A percentile compares a stretch with the other conserved stretches of the same genome.
Conservation (phyloP, 768 basidiomycete genomes). For the Porphyrellus cyaneotinctus region DNA sequence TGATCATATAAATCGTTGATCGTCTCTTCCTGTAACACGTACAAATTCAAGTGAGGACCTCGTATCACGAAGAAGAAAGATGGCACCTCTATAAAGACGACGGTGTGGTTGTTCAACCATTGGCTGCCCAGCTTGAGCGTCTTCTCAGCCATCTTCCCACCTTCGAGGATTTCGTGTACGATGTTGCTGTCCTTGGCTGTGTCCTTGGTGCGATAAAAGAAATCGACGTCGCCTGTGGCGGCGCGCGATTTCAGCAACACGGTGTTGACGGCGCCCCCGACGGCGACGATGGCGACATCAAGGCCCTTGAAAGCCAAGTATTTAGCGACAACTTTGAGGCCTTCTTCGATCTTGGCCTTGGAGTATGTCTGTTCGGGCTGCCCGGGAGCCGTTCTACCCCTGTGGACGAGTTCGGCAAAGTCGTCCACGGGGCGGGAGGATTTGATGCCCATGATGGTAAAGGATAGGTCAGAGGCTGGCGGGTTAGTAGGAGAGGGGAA, state of each 20-base stretch:
- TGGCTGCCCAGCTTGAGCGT: not conserved
- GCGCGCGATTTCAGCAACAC: conserved; percentile 4
- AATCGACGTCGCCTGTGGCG: conserved; percentile 10
- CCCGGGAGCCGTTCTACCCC: not conserved
- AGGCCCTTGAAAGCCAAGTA: not conserved
- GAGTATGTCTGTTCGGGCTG: conserved; percentile 3
- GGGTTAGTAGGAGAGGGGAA: not conserved
- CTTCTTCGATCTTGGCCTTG: conserved; percentile 2
- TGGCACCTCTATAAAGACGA: conserved; percentile 1
- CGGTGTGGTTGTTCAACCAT: conserved; percentile 12
- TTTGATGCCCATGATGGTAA: not conserved
- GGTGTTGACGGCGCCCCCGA: conserved; percentile 11
- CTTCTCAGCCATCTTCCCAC: not conserved
- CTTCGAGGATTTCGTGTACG: not conserved
- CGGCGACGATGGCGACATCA: conserved; percentile 3
- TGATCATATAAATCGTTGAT: not conserved
- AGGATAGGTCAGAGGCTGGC: not conserved
- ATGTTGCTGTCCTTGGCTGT: not conserved
- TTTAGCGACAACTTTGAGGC: conserved; percentile 2
- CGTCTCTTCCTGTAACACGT: not conserved
- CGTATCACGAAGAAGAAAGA: not conserved
- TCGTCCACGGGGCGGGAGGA: not conserved
- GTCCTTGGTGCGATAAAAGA: conserved; percentile 8
- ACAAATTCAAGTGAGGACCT: not conserved
- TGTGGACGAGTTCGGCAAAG: conserved; percentile 1